Evolutionary conservation across 2,329 filamentous ascomycete species (phyloP), one percentile per base, ranked within the genome.

Genomic region (Aschersonia sp.): DNA sequence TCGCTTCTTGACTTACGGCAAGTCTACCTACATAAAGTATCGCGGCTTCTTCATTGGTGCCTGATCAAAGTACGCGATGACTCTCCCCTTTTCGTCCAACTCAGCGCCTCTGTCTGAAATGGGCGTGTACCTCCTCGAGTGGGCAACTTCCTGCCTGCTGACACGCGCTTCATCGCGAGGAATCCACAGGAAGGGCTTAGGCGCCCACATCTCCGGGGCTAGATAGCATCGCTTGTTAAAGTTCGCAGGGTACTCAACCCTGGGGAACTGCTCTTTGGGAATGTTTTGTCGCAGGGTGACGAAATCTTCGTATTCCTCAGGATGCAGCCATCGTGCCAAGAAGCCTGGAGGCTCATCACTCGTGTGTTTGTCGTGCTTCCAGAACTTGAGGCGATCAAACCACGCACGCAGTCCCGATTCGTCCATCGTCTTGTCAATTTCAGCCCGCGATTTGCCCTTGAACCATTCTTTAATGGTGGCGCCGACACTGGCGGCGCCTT

Each of bases 141-240:
- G 84, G 9, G 71, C 71, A 47, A 92, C 72, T 64, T 94, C 89
- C 60, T 94, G 85, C 56, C 73, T 73, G 47, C 81, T 87, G 42
- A 95, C 77, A 7, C 87, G 85, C 30, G 80, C 76, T 1, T 74
- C 66, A 57, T 95, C 89, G 50, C 77, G 72, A 0, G 89, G 87
- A 48, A 95, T 85, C 89, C 89, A 95, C n/a, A 95, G 70, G 31
- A 87, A 67, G 2, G 85, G 85, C 65, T 55, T 72, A 54, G 51
- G 77, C 71, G 30, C 64, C 75, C 59, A 91, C 73, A 66, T 54
- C 47, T 67, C 65, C 0, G 83, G 75, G 0, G 88, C 86, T 52
- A 89, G 81, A 63, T 77, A 89, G 9, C 72, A 69, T 59, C 84
- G 77, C 1, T 78, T 68, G 46, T 43, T 29, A 20, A 52, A 49